phyloP scores from a whole-genome alignment of 495 filamentous ascomycete species.

The Xylaria flabelliformis region DNA sequence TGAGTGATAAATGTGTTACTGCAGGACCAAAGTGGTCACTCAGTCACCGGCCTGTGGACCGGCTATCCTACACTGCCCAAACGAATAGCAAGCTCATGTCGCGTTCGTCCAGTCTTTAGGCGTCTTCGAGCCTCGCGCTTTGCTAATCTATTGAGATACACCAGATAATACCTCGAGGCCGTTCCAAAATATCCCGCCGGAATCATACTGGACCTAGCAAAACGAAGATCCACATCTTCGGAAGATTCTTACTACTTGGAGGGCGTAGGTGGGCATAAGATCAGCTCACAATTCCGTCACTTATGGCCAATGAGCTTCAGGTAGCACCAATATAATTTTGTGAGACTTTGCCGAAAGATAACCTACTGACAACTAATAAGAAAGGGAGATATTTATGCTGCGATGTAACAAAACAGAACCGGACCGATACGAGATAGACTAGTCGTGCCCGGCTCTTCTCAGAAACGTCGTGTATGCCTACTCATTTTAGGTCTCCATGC shows the following conservation, averaged over 20 bases:
- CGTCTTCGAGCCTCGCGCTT: not conserved
- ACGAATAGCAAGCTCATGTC: not conserved
- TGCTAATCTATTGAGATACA: not conserved
- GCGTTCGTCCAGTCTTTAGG: not conserved
- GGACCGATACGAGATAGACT: conserved; percentile 27
- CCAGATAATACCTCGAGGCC: not conserved
- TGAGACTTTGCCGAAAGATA: conserved; percentile 18
- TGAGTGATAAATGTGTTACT: not conserved
- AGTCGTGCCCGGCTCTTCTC: conserved; percentile 6
- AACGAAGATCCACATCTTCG: not conserved
- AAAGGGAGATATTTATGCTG: conserved; percentile 17
- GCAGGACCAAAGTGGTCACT: conserved; percentile 5
- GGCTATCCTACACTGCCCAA: not conserved
- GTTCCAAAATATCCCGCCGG: not conserved
- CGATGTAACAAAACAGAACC: conserved; percentile 26
- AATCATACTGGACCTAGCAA: conserved; percentile 1
- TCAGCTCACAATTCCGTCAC: conserved; percentile 23
- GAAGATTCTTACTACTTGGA: conserved; percentile 7
- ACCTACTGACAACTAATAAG: conserved; percentile 3
- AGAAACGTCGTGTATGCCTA: conserved; percentile 3
- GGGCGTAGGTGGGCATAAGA: conserved; percentile 4
- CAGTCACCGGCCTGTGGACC: not conserved
- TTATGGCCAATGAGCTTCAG: conserved; percentile 18
- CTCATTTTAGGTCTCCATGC: not conserved
- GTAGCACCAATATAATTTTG: conserved; percentile 2